A percentile compares a stretch with the other conserved stretches of the same genome.
These are phyloP conservation scores for Termitomyces sp. DNA, from an alignment of 768 basidiomycete species.

Conservation along the genomic window DNA sequence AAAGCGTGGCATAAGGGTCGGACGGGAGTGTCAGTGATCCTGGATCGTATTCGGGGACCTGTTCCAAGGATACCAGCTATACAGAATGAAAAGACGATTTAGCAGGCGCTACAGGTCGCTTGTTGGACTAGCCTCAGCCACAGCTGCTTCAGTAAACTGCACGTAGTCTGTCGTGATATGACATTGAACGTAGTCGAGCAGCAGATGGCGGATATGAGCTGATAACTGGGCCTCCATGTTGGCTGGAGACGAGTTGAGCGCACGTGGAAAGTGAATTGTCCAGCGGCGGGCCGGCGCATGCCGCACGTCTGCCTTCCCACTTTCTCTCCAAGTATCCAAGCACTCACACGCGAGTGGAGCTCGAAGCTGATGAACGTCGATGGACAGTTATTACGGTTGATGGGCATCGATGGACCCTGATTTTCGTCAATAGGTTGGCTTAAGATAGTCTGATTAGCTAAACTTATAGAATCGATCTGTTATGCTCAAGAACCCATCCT, in stretches of 20 bases:
- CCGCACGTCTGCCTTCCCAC: neutral
- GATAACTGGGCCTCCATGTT: conserved; percentile 26
- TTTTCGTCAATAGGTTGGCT: neutral
- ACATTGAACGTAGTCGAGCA: conserved; percentile 50
- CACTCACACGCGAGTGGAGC: neutral
- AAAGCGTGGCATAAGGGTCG: conserved; percentile 53
- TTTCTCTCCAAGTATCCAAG: neutral
- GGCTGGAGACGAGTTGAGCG: neutral
- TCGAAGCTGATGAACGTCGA: neutral
- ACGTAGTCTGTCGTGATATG: conserved; percentile 59
- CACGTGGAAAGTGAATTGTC: neutral
- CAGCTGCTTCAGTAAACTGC: conserved; percentile 48
- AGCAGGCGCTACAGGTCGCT: neutral
- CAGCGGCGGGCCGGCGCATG: neutral
- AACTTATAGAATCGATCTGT: neutral
- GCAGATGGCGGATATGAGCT: conserved; percentile 51
- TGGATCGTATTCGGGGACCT: conserved; percentile 49
- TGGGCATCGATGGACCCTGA: no score
- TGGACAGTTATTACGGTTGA: no score
- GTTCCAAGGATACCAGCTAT: conserved; percentile 41
- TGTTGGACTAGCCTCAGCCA: conserved; percentile 40
- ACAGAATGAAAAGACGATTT: neutral
- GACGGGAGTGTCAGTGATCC: conserved; percentile 49
- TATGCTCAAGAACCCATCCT: neutral
- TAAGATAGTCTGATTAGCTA: neutral